Conservation (phyloP, 148 eudicot genomes). For the Chenopodium formosanum region DNA sequence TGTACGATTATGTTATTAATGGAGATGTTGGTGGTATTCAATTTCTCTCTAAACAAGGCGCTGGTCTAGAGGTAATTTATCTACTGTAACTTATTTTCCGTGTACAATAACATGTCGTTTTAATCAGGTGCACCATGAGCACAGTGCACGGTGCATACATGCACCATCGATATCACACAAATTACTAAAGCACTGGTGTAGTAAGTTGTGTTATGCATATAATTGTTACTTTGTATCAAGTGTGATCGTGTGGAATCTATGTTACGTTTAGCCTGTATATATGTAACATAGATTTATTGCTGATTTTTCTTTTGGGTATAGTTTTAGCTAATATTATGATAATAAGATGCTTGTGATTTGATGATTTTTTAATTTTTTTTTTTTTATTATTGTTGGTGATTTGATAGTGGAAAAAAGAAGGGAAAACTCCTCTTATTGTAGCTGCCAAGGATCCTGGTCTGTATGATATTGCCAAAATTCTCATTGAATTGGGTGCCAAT, state of each 20-base stretch:
- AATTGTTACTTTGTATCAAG: background rate
- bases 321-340: no score
- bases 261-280: no score
- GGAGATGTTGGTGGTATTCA: slow-evolving; percentile 44
- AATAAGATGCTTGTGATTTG: no score
- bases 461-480: slow-evolving; percentile 38
- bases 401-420: slow-evolving; percentile 57
- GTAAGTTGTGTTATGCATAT: background rate
- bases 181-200: no score
- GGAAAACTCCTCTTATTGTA: slow-evolving; percentile 54
- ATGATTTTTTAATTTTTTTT: no score
- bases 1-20: slow-evolving; percentile 36
- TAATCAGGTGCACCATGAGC: no score
- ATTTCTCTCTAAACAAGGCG: slow-evolving; percentile 45
- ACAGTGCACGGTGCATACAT: no score
- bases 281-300: no score
- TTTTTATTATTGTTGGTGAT: background rate
- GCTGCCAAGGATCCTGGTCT: slow-evolving; percentile 51
- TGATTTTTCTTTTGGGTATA: no score
- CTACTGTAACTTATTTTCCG: background rate
- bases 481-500: slow-evolving; percentile 56
- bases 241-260: no score
- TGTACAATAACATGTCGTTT: no score
- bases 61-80: slow-evolving; percentile 53
- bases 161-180: no score